Evolutionary conservation across 2,329 filamentous ascomycete species (phyloP).

Genomic region (Alternaria arborescens): DNA sequence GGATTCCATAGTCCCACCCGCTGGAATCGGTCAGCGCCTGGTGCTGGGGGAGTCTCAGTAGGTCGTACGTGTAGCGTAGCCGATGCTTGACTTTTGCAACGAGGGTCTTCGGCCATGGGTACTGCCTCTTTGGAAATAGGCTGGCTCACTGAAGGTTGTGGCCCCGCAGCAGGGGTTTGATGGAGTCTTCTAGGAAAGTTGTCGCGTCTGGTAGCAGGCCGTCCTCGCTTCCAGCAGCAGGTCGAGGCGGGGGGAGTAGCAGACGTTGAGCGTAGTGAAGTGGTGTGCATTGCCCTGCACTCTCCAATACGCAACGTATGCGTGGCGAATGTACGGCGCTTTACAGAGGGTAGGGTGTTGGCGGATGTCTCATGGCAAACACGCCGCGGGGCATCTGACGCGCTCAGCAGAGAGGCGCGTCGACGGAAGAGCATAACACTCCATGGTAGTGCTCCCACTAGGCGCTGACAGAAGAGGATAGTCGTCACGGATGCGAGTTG

Average conservation of each 20-base stretch:
- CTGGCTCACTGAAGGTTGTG: neutral
- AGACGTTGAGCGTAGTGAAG: conserved; percentile 8
- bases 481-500: conserved; percentile 1
- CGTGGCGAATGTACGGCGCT: neutral
- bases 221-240: conserved; percentile 33
- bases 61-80: conserved; percentile 6
- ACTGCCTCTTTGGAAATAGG: neutral
- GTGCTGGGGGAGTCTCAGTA: neutral
- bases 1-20: conserved; percentile 13
- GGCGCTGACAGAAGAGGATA: conserved; percentile 29
- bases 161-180: neutral
- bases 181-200: conserved; percentile 7
- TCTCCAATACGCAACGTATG: neutral
- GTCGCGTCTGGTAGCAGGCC: conserved; percentile 22
- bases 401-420: conserved; percentile 40
- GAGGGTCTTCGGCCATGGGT: neutral
- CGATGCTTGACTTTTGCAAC: conserved; percentile 1
- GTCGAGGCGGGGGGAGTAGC: conserved; percentile 10
- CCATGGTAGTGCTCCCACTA: conserved; percentile 47
- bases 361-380: conserved; percentile 24
- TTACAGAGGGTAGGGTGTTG: conserved; percentile 9
- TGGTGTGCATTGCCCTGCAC: conserved; percentile 16
- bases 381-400: conserved; percentile 27
- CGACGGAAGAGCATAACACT: conserved; percentile 45
- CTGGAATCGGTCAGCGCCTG: conserved; percentile 2